Evolutionary conservation across 352 stramenopile species (phyloP).

Genomic region (Globisporangium spiculum): DNA sequence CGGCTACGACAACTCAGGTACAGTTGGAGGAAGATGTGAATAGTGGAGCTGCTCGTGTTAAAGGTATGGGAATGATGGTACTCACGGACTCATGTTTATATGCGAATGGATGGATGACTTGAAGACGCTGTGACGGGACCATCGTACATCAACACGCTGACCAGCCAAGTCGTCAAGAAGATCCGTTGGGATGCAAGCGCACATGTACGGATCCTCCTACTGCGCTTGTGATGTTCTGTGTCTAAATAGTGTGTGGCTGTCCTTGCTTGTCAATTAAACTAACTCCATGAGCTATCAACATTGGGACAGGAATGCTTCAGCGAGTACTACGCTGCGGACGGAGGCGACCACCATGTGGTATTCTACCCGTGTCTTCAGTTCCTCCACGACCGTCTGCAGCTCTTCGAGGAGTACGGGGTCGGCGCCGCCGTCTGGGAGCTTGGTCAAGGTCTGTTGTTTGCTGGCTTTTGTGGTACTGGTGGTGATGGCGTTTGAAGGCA

Average conservation of each 20-base stretch:
- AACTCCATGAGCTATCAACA: not conserved
- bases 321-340: constrained; percentile 33
- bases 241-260: not conserved
- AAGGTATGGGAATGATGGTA: not conserved
- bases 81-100: not conserved
- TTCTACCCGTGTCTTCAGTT: constrained; percentile 87
- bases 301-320: constrained; percentile 59
- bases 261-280: not conserved
- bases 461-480: not conserved
- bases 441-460: constrained; percentile 52
- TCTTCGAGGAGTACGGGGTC: constrained; percentile 48
- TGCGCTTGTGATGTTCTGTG: not conserved
- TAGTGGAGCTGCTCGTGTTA: not conserved
- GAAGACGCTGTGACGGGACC: constrained; percentile 44
- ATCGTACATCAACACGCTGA: constrained; percentile 39
- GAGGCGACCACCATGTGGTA: constrained; percentile 38
- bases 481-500: not conserved
- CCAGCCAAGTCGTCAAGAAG: constrained; percentile 33
- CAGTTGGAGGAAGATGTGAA: not conserved
- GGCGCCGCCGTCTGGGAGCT: constrained; percentile 77
- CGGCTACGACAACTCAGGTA: constrained; percentile 70
- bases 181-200: constrained; percentile 50
- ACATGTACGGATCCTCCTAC: constrained; percentile 25
- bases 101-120: not conserved
- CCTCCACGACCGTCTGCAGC: constrained; percentile 55